Conservation (phyloP, 352 stramenopile genomes). For the Pilasporangium apinafurcum region DNA sequence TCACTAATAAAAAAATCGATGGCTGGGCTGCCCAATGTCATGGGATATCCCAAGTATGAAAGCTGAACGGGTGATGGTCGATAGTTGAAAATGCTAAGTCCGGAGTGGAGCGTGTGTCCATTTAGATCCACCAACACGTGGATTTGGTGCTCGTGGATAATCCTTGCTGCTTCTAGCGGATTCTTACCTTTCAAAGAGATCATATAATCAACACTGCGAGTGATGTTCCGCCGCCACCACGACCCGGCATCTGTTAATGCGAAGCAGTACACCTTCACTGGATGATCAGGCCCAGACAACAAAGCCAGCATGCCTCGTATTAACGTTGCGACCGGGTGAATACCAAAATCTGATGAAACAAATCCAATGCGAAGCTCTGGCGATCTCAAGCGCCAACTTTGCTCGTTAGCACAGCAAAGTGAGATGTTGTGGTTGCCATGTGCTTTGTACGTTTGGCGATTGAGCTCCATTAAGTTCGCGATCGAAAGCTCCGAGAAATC, state of each 20-base stretch:
- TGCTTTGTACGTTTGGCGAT: constrained; percentile 6
- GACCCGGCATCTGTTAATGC: constrained; percentile 42
- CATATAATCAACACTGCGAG: constrained; percentile 51
- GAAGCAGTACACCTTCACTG: constrained; percentile 65
- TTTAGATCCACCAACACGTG: constrained; percentile 83
- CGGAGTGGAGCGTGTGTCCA: constrained; percentile 75
- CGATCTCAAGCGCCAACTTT: constrained; percentile 16
- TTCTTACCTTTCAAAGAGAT: constrained; percentile 61
- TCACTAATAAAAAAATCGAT: constrained; percentile 76
- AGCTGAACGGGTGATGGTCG: constrained; percentile 63
- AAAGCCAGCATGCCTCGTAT: constrained; percentile 56
- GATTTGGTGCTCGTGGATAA: constrained; percentile 47
- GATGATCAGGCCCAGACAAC: constrained; percentile 22
- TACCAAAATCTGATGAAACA: constrained; percentile 75
- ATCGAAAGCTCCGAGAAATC: constrained; percentile 39
- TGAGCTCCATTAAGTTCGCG: constrained; percentile 15
- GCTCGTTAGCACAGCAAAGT: constrained; percentile 9
- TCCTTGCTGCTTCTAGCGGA: constrained; percentile 27
- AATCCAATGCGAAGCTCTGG: constrained; percentile 51
- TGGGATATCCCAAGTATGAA: constrained; percentile 71
- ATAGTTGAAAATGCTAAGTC: constrained; percentile 55
- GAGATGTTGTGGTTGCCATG: neutral
- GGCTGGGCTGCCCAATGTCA: constrained; percentile 47
- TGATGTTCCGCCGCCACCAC: constrained; percentile 84
- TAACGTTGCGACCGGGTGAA: constrained; percentile 70